Percentiles rank a stretch among this genome's conserved stretches.
Evolutionary conservation across 257 asterid genomes (phyloP).

Genomic region (Ballota nigra): DNA sequence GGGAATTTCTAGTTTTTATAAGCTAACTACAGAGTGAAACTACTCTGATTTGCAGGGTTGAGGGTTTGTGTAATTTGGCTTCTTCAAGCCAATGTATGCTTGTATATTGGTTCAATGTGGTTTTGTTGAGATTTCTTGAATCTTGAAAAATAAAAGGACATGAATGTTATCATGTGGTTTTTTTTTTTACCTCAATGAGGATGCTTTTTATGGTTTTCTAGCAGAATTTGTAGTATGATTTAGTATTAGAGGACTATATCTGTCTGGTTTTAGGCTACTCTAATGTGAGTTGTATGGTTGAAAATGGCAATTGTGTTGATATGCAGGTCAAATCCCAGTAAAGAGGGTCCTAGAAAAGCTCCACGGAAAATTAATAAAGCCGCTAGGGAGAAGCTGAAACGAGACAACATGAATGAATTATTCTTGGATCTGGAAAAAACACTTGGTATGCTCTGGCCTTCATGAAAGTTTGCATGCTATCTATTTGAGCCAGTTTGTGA

Average conservation of each 20-base stretch:
- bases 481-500: background rate
- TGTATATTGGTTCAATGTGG: background rate
- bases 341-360: slow-evolving; percentile 35
- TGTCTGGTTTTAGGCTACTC: background rate
- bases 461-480: background rate
- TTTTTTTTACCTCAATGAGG: too few species aligned
- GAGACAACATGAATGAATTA: slow-evolving; percentile 56
- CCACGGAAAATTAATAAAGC: slow-evolving; percentile 60
- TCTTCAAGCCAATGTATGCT: background rate
- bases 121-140: background rate
- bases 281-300: slow-evolving; percentile 8
- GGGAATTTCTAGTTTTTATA: background rate
- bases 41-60: background rate
- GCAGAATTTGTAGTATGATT: background rate
- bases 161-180: background rate
- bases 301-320: background rate
- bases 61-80: background rate
- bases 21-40: background rate
- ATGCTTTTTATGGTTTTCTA: background rate
- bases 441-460: slow-evolving; percentile 38
- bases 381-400: slow-evolving; percentile 69
- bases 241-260: background rate
- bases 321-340: slow-evolving; percentile 29
- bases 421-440: slow-evolving; percentile 49
- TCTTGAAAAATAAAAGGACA: background rate